Conservation (phyloP, 768 basidiomycete species). For the Tylopilus felleus region DNA sequence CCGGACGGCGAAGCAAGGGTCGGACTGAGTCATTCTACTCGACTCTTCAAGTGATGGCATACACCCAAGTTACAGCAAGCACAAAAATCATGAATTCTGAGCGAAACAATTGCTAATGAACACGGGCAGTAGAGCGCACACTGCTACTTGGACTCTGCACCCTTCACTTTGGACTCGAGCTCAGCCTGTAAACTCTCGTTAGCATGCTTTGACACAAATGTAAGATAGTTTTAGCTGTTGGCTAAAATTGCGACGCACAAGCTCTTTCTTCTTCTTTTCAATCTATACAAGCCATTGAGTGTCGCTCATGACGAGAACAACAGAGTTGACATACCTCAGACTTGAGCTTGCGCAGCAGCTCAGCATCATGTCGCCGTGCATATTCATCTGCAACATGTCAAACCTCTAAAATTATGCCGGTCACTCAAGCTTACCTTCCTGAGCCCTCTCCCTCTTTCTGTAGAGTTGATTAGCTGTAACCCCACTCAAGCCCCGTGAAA, state of each 20-base stretch:
- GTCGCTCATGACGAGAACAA: neutral
- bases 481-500: neutral
- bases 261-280: constrained; percentile 29
- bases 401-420: neutral
- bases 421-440: constrained; percentile 46
- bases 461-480: neutral
- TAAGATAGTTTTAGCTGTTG: constrained; percentile 13
- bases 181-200: constrained; percentile 22
- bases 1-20: constrained; percentile 15
- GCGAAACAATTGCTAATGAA: constrained; percentile 5
- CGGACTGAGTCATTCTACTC: constrained; percentile 6
- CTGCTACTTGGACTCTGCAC: constrained; percentile 21
- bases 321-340: constrained; percentile 40
- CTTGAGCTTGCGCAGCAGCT: constrained; percentile 57
- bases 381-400: constrained; percentile 53
- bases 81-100: neutral
- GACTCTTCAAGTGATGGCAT: neutral
- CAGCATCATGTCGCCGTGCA: constrained; percentile 53
- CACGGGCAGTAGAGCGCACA: neutral
- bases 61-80: neutral
- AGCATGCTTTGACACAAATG: constrained; percentile 13
- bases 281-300: constrained; percentile 18
- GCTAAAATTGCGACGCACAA: constrained; percentile 26
- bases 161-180: constrained; percentile 29
- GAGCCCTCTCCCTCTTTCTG: constrained; percentile 73